Evolutionary conservation across 1,139 yeast species (phyloP), one percentile per base, ranked within the genome.

Genomic region (Chernovozyma aurita): DNA sequence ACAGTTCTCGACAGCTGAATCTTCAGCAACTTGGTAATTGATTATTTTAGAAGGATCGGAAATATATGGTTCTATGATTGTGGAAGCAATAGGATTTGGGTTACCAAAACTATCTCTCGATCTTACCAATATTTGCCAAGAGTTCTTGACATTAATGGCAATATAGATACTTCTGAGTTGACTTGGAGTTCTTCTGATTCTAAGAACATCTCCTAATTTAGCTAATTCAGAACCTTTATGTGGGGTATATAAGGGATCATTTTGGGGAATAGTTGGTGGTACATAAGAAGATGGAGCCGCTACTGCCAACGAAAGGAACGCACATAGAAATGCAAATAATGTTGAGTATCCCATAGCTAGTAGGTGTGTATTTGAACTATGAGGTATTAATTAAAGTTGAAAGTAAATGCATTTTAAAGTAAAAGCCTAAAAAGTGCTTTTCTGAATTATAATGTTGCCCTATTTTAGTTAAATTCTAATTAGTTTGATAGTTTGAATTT

Each of bases 21-120:
- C 69, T 44, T 62, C 53, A 31, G 67, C 65, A n/a, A 54, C 41
- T 39, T 62, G 67, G 42, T 59, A 63, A 8, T 64, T 52, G 6
- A 65, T 45, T 13, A 65, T 35, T 37, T 54, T 55, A 4, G 48
- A 42, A 8, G 55, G 46, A 38, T 63, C 59, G 7, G 61, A 59
- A 39, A 59, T 53, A 35, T 43, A 50, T 2, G 70, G 68, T 40
- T 52, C 56, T 12, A 61, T 48, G 4, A 65, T 40, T 1, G 70
- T 63, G 7, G 65, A 47, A 7, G 57, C 59, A 20, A 63, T 52
- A 4, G 56, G 63, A 13, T 46, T 52, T 6, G 72, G 55, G 15
- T 55, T 48, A 1, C 65, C 68, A 27, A 47, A 45, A 2, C 60
- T 42, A 40, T 65, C 68, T 24, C 56, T 49, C n/a, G 69, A 55